Evolutionary conservation across 768 basidiomycete species (phyloP), one percentile per base, ranked within the genome.

Genomic region (Boletus fagicola): DNA sequence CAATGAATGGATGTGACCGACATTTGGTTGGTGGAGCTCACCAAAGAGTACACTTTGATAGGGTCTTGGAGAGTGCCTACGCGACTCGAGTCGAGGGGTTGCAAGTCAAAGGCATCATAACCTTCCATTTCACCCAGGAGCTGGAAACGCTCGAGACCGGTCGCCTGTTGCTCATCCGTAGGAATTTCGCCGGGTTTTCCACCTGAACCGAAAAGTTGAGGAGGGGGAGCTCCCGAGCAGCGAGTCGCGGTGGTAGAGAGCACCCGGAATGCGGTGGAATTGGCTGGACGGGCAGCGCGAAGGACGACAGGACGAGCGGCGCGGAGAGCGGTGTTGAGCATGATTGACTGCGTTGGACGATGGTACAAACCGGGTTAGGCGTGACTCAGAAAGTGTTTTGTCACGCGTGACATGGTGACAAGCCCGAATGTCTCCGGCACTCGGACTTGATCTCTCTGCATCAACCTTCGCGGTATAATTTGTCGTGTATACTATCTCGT

Each of bases 91-190:
- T 93, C 88, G 62, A 97, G 80, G 35, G 94, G 90, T 57, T 84
- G 81, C 68, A 87, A 81, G 72, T 98, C 94, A 77, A 99, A 99
- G 51, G 94, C 83, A 44, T 92, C 87, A 52, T 94, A 76, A 53
- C 94, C 95, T 73, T 93, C 85, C 67, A 94, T 77, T 60, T 93
- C 87, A 68, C 90, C 94, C 52, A 98, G 76, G 49, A 97, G 78
- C 76, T 99, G 92, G 69, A 97, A 85, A 75, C 96, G 92, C 75
- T 98, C 95, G 54, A 98, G 80, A 84, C 96, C 96, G 65, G 96
- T 99, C 16, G 95, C 85, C 76, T 99, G 96, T 62, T 90, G 83
- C 62, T 87, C 79, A 75, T 93, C 91, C 57, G 89, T 90, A 52
- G 94, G 87, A 62, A 93, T 83, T 65, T 85, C 80, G 51, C 90